These are phyloP conservation scores for Kodamaea laetipori DNA, from an alignment of 805 yeast genomes.

Conservation along the genomic window DNA sequence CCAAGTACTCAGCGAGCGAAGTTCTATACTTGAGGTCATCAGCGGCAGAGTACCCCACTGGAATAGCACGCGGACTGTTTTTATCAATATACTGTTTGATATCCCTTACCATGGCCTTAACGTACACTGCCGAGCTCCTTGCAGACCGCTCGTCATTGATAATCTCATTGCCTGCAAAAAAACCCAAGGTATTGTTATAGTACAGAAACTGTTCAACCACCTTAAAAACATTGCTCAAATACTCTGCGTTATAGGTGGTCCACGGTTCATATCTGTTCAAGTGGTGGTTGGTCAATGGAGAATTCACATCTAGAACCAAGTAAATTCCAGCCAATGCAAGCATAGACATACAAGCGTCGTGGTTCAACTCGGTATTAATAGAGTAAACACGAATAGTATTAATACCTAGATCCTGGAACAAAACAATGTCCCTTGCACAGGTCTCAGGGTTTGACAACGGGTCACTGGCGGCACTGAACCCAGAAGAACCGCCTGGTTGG, in stretches of 20 bases:
- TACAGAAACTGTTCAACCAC: slow-evolving; percentile 79
- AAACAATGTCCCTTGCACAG: slow-evolving; percentile 80
- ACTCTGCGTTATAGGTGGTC: slow-evolving; percentile 74
- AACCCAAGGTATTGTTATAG: slow-evolving; percentile 87
- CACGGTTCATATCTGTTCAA: slow-evolving; percentile 92
- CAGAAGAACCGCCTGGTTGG: slow-evolving; percentile 95
- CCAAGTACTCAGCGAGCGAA: slow-evolving; percentile 76
- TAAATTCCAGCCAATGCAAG: slow-evolving; percentile 93
- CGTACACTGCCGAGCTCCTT: slow-evolving; percentile 65
- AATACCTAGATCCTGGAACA: slow-evolving; percentile 82
- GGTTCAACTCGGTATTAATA: slow-evolving; percentile 77
- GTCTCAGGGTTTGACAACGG: slow-evolving; percentile 71
- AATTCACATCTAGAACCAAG: slow-evolving; percentile 85
- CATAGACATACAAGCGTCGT: slow-evolving; percentile 88
- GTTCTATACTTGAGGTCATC: slow-evolving; percentile 81
- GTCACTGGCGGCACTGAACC: slow-evolving; percentile 56
- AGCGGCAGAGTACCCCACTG: slow-evolving; percentile 96
- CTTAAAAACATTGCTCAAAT: slow-evolving; percentile 73
- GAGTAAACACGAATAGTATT: slow-evolving; percentile 90
- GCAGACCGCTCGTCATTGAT: slow-evolving; percentile 79
- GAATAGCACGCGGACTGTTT: slow-evolving; percentile 66
- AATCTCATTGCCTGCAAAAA: slow-evolving; percentile 91
- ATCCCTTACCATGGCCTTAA: slow-evolving; percentile 80
- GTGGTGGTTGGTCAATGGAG: slow-evolving; percentile 77
- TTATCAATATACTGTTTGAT: slow-evolving; percentile 67